Evolutionary conservation across 2,329 filamentous ascomycete species (phyloP).

Genomic region (Diplodia intermedia): DNA sequence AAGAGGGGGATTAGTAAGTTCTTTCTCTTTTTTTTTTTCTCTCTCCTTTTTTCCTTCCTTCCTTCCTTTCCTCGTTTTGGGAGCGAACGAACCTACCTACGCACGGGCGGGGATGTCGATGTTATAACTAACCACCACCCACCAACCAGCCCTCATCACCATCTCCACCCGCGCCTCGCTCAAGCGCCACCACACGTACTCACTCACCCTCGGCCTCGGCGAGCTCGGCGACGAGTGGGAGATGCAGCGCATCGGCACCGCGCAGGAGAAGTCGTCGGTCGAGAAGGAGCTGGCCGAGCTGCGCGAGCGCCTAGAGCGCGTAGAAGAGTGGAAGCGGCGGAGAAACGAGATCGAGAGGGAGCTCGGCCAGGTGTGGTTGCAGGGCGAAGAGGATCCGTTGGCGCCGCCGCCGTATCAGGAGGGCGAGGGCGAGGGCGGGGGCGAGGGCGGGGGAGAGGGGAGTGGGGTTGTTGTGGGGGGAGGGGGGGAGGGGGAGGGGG

Average conservation of each 20-base stretch:
- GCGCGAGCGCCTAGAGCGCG: constrained; percentile 77
- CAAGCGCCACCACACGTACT: constrained; percentile 94
- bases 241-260: constrained; percentile 91
- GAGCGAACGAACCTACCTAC: no score
- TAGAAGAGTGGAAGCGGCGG: constrained; percentile 82
- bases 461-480: constrained; percentile 9
- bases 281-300: constrained; percentile 90
- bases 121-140: not conserved
- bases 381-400: constrained; percentile 50
- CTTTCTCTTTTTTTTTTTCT: not conserved
- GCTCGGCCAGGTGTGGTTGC: constrained; percentile 69
- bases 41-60: no score
- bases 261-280: constrained; percentile 89
- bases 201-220: constrained; percentile 82
- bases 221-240: constrained; percentile 87
- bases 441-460: not conserved
- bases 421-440: constrained; percentile 10
- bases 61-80: no score
- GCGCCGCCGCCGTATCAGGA: constrained; percentile 47
- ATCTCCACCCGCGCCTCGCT: constrained; percentile 93
- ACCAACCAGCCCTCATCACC: constrained; percentile 83
- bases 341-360: constrained; percentile 83
- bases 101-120: no score
- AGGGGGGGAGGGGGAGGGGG: constrained; percentile 21
- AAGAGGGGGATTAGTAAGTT: constrained; percentile 87